Conservation (phyloP, 202 grass and related monocot species). For the Eragrostis tef region DNA sequence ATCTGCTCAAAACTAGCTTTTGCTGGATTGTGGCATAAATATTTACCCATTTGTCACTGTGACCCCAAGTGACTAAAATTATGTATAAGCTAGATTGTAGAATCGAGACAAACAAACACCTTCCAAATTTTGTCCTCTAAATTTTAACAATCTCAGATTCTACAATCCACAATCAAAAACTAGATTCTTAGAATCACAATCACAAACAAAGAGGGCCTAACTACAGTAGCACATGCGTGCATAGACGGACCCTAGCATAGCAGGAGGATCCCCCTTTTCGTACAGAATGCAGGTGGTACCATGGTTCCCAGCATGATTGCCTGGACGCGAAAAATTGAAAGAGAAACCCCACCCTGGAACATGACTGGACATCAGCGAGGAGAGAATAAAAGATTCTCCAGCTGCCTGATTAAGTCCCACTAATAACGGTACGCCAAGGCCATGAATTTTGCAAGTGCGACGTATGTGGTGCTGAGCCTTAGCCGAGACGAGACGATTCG, state of each 20-base stretch:
- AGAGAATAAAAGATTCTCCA: background rate
- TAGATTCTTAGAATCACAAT: too few species aligned
- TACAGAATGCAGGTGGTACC: background rate
- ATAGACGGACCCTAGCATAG: background rate
- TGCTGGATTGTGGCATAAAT: too few species aligned
- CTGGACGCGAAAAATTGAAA: conserved; percentile 32
- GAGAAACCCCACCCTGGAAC: background rate
- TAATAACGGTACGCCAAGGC: background rate
- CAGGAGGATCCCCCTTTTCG: background rate
- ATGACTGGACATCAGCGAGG: background rate
- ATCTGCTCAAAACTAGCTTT: too few species aligned
- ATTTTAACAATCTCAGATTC: too few species aligned
- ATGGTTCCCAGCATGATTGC: conserved; percentile 4
- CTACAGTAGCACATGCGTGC: too few species aligned
- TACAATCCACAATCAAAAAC: too few species aligned
- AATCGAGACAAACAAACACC: too few species aligned
- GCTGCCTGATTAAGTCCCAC: background rate
- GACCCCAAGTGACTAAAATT: too few species aligned
- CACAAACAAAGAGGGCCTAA: too few species aligned
- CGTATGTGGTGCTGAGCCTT: background rate
- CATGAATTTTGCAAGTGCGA: background rate
- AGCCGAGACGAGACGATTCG: conserved; percentile 8
- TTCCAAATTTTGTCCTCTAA: too few species aligned
- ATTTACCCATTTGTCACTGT: too few species aligned
- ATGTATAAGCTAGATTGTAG: too few species aligned